Percentiles rank a stretch among this genome's conserved stretches.
Conservation (phyloP, 169 alveolate species). For the Cryptosporidium xiaoi region DNA sequence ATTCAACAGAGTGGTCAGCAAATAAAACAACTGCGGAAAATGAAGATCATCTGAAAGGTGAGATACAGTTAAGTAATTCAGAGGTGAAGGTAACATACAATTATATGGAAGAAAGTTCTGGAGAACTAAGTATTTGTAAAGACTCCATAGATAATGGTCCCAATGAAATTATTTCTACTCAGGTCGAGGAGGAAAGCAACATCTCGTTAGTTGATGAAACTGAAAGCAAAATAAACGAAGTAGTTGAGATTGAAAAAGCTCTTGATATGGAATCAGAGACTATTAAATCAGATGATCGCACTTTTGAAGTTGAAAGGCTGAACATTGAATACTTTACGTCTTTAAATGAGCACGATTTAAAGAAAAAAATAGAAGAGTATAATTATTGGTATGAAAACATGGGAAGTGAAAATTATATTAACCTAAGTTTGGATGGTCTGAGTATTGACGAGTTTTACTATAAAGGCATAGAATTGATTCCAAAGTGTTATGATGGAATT, state of each 20-base stretch:
- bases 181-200: too few species aligned
- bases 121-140: too few species aligned
- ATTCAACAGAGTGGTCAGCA: too few species aligned
- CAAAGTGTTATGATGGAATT: constrained; percentile 20
- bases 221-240: neutral
- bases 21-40: too few species aligned
- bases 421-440: constrained; percentile 40
- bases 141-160: too few species aligned
- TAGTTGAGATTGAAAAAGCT: neutral
- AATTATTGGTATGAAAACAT: constrained; percentile 41
- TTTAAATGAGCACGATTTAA: constrained; percentile 13
- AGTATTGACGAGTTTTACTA: constrained; percentile 38
- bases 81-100: too few species aligned
- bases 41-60: too few species aligned
- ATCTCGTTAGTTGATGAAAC: too few species aligned
- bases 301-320: constrained; percentile 1
- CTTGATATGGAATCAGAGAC: neutral
- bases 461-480: constrained; percentile 21
- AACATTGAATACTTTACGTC: constrained; percentile 52
- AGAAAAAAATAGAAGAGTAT: constrained; percentile 23
- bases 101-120: too few species aligned
- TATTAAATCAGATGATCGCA: neutral
- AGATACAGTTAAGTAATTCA: too few species aligned
- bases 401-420: constrained; percentile 13
- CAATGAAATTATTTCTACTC: too few species aligned